Conservation (phyloP, 2,329 filamentous ascomycete genomes). For the Botrytis elliptica region DNA sequence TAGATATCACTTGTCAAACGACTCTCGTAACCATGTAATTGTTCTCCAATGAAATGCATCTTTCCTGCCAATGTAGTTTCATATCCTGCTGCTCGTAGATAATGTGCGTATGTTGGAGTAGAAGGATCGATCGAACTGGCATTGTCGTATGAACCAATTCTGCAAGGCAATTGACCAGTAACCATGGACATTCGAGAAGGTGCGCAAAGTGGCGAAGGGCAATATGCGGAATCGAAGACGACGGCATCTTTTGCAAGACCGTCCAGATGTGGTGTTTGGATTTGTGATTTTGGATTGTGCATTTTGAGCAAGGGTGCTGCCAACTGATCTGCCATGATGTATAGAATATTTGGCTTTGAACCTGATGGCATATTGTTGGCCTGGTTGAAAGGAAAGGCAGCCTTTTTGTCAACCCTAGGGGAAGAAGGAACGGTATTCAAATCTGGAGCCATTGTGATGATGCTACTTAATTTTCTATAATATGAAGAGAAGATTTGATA, state of each 20-base stretch:
- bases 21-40: slow-evolving; percentile 91
- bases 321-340: slow-evolving; percentile 97
- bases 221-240: slow-evolving; percentile 92
- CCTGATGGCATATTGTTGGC: slow-evolving; percentile 27
- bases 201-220: slow-evolving; percentile 87
- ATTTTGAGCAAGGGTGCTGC: slow-evolving; percentile 88
- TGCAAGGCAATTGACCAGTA: slow-evolving; percentile 85
- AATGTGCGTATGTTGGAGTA: slow-evolving; percentile 88
- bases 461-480: not conserved
- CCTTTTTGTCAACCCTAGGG: slow-evolving; percentile 38
- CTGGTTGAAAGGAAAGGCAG: slow-evolving; percentile 34
- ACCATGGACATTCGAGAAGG: slow-evolving; percentile 95
- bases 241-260: slow-evolving; percentile 77
- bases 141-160: slow-evolving; percentile 91
- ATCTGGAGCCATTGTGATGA: slow-evolving; percentile 63
- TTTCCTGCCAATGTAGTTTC: slow-evolving; percentile 90
- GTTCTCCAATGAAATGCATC: slow-evolving; percentile 97
- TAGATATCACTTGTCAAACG: slow-evolving; percentile 95
- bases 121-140: slow-evolving; percentile 81
- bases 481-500: not conserved
- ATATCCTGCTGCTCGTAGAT: slow-evolving; percentile 79
- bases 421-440: slow-evolving; percentile 68
- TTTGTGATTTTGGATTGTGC: slow-evolving; percentile 83
- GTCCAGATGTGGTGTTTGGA: slow-evolving; percentile 90
- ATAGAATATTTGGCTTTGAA: slow-evolving; percentile 71